These are phyloP conservation scores for Thermothielavioides terrestris DNA, from an alignment of 495 filamentous ascomycete species.

Conservation along the genomic window DNA sequence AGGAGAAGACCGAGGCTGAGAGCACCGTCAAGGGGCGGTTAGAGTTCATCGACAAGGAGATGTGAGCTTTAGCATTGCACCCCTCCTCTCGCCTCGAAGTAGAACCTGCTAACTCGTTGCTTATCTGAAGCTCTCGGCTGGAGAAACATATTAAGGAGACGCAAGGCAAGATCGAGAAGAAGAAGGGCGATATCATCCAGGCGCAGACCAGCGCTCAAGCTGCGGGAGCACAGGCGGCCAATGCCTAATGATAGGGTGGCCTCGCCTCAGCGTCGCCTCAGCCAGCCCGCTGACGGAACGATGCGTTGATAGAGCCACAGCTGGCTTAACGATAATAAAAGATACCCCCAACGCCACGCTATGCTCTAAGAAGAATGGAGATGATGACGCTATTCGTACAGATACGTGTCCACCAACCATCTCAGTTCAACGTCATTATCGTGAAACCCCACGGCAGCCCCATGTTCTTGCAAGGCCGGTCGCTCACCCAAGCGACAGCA, in stretches of 20 bases:
- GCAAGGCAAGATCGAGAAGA: slow-evolving; percentile 72
- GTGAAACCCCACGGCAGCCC: slow-evolving; percentile 31
- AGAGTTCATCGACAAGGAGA: slow-evolving; percentile 89
- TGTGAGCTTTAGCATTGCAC: slow-evolving; percentile 44
- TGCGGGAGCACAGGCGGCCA: slow-evolving; percentile 16
- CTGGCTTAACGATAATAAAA: not conserved
- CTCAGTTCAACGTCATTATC: slow-evolving; percentile 29
- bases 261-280: no score
- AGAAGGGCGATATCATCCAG: slow-evolving; percentile 50
- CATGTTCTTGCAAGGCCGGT: slow-evolving; percentile 23
- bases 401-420: not conserved
- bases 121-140: slow-evolving; percentile 57
- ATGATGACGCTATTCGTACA: slow-evolving; percentile 12
- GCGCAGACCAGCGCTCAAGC: slow-evolving; percentile 35
- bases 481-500: slow-evolving; percentile 17
- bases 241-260: slow-evolving; percentile 13
- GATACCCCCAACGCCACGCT: slow-evolving; percentile 17
- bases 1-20: slow-evolving; percentile 78
- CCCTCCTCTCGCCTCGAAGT: not conserved
- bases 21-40: slow-evolving; percentile 83
- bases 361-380: slow-evolving; percentile 10
- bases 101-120: not conserved
- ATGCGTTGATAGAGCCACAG: no score
- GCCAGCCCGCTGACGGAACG: not conserved
- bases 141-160: slow-evolving; percentile 72